Evolutionary conservation across 1,284 basidiomycete species (phyloP).

Genomic region (Ganoderma lucidum): DNA sequence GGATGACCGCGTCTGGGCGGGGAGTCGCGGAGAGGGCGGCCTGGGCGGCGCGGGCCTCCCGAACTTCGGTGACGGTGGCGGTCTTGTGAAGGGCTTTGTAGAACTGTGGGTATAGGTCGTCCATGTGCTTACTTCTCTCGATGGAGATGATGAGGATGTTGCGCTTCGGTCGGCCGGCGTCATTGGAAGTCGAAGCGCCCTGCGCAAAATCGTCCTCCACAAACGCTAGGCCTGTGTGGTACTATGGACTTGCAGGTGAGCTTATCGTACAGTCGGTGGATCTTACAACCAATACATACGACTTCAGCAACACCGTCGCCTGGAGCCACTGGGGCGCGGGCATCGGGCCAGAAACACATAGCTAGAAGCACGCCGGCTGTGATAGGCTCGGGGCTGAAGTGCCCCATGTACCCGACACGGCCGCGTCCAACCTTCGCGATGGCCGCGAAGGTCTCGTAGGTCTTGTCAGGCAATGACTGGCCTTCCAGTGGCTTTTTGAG

Average conservation of each 20-base stretch:
- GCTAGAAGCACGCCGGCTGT: slow-evolving; percentile 19
- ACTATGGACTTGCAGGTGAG: not conserved
- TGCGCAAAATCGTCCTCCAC: not conserved
- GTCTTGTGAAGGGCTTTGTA: slow-evolving; percentile 24
- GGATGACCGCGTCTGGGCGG: slow-evolving; percentile 25
- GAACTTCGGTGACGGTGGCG: slow-evolving; percentile 17
- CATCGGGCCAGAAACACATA: slow-evolving; percentile 22
- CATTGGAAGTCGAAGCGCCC: too few relatives aligned
- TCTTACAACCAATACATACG: not conserved
- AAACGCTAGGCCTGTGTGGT: not conserved
- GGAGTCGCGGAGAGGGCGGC: slow-evolving; percentile 18
- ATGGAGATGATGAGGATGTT: slow-evolving; percentile 28
- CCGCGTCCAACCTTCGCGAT: slow-evolving; percentile 23
- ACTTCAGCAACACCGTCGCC: not conserved
- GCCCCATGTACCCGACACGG: slow-evolving; percentile 28
- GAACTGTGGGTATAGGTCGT: slow-evolving; percentile 25
- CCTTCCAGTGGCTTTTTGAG: not conserved
- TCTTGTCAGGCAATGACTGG: not conserved
- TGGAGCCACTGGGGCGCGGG: not conserved
- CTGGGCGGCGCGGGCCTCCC: slow-evolving; percentile 9
- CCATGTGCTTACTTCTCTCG: slow-evolving; percentile 19
- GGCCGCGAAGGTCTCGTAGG: slow-evolving; percentile 18
- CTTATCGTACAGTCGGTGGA: not conserved
- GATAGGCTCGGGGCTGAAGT: slow-evolving; percentile 21
- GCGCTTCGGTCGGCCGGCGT: not conserved